Evolutionary conservation across 148 eudicot genomes (phyloP), one percentile per base, ranked within the genome.

Genomic region (Rhododendron henanense): DNA sequence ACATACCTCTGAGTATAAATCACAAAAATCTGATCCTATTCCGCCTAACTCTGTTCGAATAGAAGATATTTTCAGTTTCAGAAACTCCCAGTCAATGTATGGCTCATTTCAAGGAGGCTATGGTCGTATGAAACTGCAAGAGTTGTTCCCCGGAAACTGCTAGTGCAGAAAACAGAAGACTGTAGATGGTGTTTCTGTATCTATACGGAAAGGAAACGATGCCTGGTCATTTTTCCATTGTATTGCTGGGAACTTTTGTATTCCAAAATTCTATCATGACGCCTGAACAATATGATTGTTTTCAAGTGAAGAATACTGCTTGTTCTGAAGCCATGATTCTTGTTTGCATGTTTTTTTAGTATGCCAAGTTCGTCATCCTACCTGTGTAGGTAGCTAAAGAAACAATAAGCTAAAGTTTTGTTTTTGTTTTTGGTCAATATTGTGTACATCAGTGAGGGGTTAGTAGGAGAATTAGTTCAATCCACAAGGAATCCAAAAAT

Each of bases 31-130:
- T 15, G 87, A 89, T 78, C 15, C 88, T 31, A 90, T 88, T 19
- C 85, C 88, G 23, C 50, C 93, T 2, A 87, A 88, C 73, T 25
- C 51, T 6, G 89, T 93, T 83, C 91, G 82, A 74, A 92, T 97
- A 33, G 98, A 94, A 28, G 98, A 97, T 81, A 91, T 97, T 15
- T 94, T 90, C 82, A 89, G 86, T 79, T 97, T 97, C 88, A 93
- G 93, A 86, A 92, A 95, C 88, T 90, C 98, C 25, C 95, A 92
- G 69, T 95, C 96, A 19, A 95, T 97, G 15, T 97, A 91, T 87
- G 94, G 96, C 67, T 96, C 99, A 4, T 93, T 95, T 28, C 94
- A 88, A 91, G 98, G 98, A 82, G 94, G 93, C 55, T 87, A 88
- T 82, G 92, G 87, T 84, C 95, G 88, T 14, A 88, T 92, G 89